These are phyloP conservation scores for Hura crepitans DNA, from an alignment of 441 rosid genomes.

Conservation along the genomic window DNA sequence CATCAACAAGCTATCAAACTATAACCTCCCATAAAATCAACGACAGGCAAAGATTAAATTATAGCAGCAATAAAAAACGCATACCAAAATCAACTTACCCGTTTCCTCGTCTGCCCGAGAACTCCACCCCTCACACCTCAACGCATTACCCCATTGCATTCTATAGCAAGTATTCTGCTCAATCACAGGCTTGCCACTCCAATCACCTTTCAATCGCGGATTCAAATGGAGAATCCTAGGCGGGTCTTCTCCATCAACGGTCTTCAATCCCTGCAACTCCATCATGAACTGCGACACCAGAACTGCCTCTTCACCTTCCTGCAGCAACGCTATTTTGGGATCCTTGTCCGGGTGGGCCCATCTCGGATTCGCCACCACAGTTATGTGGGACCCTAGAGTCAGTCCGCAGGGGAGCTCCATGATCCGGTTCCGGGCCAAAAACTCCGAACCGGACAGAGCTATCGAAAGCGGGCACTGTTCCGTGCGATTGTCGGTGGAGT, in stretches of 20 bases:
- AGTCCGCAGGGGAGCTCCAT: conserved; percentile 87
- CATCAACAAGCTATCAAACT: not conserved
- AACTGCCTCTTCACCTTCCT: conserved; percentile 48
- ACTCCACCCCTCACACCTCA: conserved; percentile 78
- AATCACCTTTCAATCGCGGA: conserved; percentile 89
- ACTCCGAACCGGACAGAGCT: conserved; percentile 58
- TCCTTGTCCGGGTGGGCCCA: conserved; percentile 63
- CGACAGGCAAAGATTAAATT: not conserved
- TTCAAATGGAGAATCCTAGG: conserved; percentile 89
- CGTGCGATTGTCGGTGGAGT: conserved; percentile 33
- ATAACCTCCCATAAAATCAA: not conserved
- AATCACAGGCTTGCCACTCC: conserved; percentile 89
- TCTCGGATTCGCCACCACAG: conserved; percentile 73
- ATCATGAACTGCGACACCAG: conserved; percentile 88
- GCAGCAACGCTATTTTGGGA: conserved; percentile 56
- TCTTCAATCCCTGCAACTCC: conserved; percentile 82
- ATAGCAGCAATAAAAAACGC: not conserved
- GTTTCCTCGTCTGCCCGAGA: conserved; percentile 78
- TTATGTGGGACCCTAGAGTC: conserved; percentile 82
- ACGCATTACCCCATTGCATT: conserved; percentile 90
- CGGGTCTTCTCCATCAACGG: conserved; percentile 92
- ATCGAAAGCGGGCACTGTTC: conserved; percentile 60
- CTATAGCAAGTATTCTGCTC: conserved; percentile 94
- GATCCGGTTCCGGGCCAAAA: conserved; percentile 37
- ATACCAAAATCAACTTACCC: conserved; percentile 32